Conservation (phyloP, 768 basidiomycete species). For the Tephrocybe sp. region DNA sequence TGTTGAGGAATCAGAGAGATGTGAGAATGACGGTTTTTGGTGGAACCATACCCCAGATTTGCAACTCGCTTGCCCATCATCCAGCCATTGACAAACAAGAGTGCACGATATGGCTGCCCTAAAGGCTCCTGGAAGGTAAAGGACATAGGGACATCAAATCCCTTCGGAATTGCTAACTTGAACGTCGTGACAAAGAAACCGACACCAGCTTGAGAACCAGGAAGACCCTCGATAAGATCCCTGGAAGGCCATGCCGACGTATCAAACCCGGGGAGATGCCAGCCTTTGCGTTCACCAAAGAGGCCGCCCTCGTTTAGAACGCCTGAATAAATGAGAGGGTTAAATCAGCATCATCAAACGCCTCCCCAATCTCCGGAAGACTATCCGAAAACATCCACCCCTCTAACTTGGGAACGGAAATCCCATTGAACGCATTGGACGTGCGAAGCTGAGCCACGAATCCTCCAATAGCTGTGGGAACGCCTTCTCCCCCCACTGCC, state of each 20-base stretch:
- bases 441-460: slow-evolving; percentile 47
- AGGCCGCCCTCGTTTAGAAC: slow-evolving; percentile 74
- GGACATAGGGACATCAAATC: slow-evolving; percentile 67
- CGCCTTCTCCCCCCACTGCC: slow-evolving; percentile 20
- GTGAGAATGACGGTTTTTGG: no score
- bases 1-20: slow-evolving; percentile 23
- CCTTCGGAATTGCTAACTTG: slow-evolving; percentile 54
- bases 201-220: slow-evolving; percentile 58
- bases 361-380: slow-evolving; percentile 62
- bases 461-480: slow-evolving; percentile 41
- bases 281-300: slow-evolving; percentile 68
- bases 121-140: slow-evolving; percentile 65
- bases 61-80: slow-evolving; percentile 83
- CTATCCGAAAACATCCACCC: slow-evolving; percentile 79
- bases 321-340: slow-evolving; percentile 25
- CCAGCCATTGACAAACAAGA: slow-evolving; percentile 86
- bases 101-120: slow-evolving; percentile 68
- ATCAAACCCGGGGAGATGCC: slow-evolving; percentile 75
- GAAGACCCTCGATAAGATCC: slow-evolving; percentile 59
- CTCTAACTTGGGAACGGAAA: slow-evolving; percentile 48
- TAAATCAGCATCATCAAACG: slow-evolving; percentile 59
- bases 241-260: slow-evolving; percentile 59
- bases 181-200: slow-evolving; percentile 85
- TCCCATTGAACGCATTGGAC: slow-evolving; percentile 26
- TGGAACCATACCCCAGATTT: slow-evolving; percentile 68